Percentiles rank a stretch among this genome's conserved stretches.
These are phyloP conservation scores for Sphaerulina musiva DNA, from an alignment of 2,329 filamentous ascomycete genomes.

Conservation along the genomic window DNA sequence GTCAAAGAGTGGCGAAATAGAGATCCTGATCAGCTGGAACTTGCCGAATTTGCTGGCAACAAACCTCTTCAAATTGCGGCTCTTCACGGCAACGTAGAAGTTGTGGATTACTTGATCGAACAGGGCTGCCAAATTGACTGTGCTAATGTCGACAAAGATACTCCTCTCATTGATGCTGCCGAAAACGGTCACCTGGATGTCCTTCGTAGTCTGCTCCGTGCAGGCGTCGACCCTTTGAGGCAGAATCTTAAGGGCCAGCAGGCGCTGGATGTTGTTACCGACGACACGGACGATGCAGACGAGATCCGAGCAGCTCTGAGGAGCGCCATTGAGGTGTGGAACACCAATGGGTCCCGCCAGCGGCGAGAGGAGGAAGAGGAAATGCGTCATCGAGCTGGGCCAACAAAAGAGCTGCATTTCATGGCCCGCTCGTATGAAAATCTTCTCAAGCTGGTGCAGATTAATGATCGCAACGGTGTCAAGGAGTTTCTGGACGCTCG, in stretches of 20 bases:
- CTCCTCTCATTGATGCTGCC: constrained; percentile 88
- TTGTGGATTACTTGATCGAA: constrained; percentile 79
- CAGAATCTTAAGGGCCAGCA: constrained; percentile 90
- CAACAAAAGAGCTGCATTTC: constrained; percentile 41
- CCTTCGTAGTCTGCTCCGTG: constrained; percentile 72
- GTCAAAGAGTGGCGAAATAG: constrained; percentile 70
- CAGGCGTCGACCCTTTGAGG: constrained; percentile 85
- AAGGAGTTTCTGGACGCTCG: constrained; percentile 43
- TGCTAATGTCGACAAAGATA: constrained; percentile 70
- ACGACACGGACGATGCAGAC: constrained; percentile 75
- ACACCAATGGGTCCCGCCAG: constrained; percentile 38
- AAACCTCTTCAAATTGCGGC: constrained; percentile 90
- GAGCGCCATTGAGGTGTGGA: constrained; percentile 42
- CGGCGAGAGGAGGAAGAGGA: constrained; percentile 49
- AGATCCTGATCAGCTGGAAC: constrained; percentile 79
- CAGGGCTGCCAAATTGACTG: constrained; percentile 79
- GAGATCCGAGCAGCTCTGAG: constrained; percentile 50
- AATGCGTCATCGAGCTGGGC: constrained; percentile 35
- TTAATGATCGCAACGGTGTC: constrained; percentile 45
- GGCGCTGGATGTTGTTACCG: constrained; percentile 72
- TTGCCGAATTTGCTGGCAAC: constrained; percentile 91
- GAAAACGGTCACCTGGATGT: constrained; percentile 91
- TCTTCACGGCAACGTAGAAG: constrained; percentile 75
- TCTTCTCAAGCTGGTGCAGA: constrained; percentile 43
- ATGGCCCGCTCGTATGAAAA: constrained; percentile 47